Base-by-base conservation (phyloP, 768 basidiomycete genomes). In the Phylloporus scabripes region DNA sequence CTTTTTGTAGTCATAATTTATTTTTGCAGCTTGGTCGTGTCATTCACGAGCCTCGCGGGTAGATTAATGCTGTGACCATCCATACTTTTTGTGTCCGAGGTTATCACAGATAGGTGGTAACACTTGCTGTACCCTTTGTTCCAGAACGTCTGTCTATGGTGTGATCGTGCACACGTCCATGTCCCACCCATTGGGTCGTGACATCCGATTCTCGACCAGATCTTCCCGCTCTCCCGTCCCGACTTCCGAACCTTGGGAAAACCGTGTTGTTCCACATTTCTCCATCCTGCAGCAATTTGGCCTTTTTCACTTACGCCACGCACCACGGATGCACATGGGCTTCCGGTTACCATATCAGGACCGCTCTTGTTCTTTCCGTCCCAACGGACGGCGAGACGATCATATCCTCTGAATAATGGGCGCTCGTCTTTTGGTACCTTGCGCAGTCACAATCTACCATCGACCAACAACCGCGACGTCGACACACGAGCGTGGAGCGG, bases 21-120 rank as follows among this genome's bases (percentile, higher is more conserved):
- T 67, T 65, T 61, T 65, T 59, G 56, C 41, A 50, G 26, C 42
- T 1, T 36, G 34, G 9, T 23, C 21, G n/a, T 34, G 24, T 26
- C 12, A n/a, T 31, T 23, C 31, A 17, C 26, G 41, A 56, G 52
- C 48, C 53, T 55, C 57, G 52, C 62, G 51, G 56, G 49, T 45
- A 42, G 32, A 52, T 48, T 32, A 32, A 23, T 24, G 7, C 17
- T 36, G 33, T 17, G 36, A 18, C 31, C 23, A 18, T 49, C 37
- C 32, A 32, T 26, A 40, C 45, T 49, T 40, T 38, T 24, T 15
- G 24, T 12, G 7, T 28, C 21, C 15, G 9, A 29, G 12, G 6
- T 33, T 7, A 44, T 45, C 34, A 43, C 46, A 33, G 17, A 26
- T 40, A 9, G 21, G 46, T 48, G 34, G 5, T 20, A 20, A 11